Conservation (phyloP, 1,139 yeast genomes). For the Casaregolazyma lundiana region DNA sequence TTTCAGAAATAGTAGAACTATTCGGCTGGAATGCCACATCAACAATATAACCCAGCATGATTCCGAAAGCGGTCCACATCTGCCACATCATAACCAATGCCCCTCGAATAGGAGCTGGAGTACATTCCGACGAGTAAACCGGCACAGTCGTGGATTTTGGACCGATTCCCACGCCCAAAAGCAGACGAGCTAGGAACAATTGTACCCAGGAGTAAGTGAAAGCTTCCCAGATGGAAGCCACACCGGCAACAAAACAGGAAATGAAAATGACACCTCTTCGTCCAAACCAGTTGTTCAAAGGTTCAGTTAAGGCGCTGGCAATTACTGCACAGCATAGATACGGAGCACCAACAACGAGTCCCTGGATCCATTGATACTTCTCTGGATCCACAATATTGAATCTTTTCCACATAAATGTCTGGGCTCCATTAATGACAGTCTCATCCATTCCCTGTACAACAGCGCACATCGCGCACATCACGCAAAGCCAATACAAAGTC, state of each 20-base stretch:
- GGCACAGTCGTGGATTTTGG: constrained; percentile 80
- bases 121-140: constrained; percentile 74
- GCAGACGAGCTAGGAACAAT: constrained; percentile 65
- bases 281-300: constrained; percentile 57
- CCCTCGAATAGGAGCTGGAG: constrained; percentile 74
- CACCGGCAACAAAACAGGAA: constrained; percentile 60
- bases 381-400: constrained; percentile 48
- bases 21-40: constrained; percentile 56
- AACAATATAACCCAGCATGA: constrained; percentile 73
- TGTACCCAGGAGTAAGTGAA: constrained; percentile 71
- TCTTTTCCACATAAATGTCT: constrained; percentile 57
- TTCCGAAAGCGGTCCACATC: constrained; percentile 82
- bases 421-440: constrained; percentile 81
- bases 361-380: constrained; percentile 63
- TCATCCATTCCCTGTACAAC: constrained; percentile 95
- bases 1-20: constrained; percentile 41
- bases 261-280: constrained; percentile 70
- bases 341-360: constrained; percentile 77
- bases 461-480: constrained; percentile 82
- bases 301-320: constrained; percentile 73
- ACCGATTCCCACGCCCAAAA: constrained; percentile 75
- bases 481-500: constrained; percentile 56
- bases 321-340: constrained; percentile 67
- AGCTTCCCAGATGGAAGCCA: constrained; percentile 75
- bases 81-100: constrained; percentile 87